Conservation (phyloP, 2,329 filamentous ascomycete genomes). For the Talaromyces atroroseus region DNA sequence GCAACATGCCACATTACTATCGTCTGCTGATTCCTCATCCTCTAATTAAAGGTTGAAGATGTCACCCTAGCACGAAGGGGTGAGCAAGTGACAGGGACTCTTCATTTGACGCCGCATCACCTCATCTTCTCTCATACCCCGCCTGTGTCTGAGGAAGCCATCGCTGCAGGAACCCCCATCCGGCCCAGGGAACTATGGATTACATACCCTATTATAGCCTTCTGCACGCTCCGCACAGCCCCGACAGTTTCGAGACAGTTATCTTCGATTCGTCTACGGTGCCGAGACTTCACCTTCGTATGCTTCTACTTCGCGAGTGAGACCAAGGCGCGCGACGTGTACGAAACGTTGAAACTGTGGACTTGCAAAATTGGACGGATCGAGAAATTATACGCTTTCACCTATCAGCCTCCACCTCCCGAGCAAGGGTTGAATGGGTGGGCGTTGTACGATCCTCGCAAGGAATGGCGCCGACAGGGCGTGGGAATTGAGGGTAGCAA, state of each 20-base stretch:
- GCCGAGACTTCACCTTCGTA: constrained; percentile 89
- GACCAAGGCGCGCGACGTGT: constrained; percentile 71
- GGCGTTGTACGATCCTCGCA: constrained; percentile 75
- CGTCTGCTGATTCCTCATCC: background rate
- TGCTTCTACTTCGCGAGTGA: constrained; percentile 81
- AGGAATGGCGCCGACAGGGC: constrained; percentile 82
- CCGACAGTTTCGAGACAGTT: constrained; percentile 63
- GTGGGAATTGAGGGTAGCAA: constrained; percentile 75
- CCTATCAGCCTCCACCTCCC: constrained; percentile 66
- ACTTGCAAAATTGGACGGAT: constrained; percentile 78
- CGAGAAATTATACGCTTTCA: constrained; percentile 87
- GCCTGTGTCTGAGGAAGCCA: constrained; percentile 32
- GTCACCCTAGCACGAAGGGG: constrained; percentile 56
- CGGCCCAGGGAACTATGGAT: constrained; percentile 76
- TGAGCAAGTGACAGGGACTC: constrained; percentile 52
- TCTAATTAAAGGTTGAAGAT: constrained; percentile 43
- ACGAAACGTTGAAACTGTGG: constrained; percentile 74
- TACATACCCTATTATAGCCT: constrained; percentile 84
- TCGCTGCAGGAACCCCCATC: constrained; percentile 36
- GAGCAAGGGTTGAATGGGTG: constrained; percentile 76
- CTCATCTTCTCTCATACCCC: constrained; percentile 58
- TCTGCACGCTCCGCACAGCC: constrained; percentile 71
- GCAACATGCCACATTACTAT: background rate
- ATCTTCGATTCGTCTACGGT: constrained; percentile 79
- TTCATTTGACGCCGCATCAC: constrained; percentile 60